Base-by-base conservation (phyloP, 2,329 filamentous ascomycete species). In the Neophaeococcomyces aloes region DNA sequence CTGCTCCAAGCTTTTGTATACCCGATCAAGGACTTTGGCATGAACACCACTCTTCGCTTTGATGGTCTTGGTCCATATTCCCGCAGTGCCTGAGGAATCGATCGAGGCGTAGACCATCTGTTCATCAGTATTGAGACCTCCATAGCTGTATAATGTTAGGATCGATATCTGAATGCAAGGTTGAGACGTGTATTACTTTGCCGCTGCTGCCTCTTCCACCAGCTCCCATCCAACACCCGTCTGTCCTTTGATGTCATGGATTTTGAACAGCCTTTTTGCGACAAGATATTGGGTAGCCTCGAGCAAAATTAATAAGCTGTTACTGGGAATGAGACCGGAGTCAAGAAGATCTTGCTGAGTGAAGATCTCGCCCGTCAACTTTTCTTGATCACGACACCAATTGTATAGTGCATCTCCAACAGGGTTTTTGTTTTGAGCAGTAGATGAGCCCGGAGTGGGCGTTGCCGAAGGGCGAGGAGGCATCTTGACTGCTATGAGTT, bases 11-110 rank as follows among this genome's bases (percentile, higher is more conserved):
- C 81, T 78, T 67, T 93, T 94, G 54, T 96, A 73, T 21, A 80
- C 80, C 56, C 83, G 82, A 55, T 83, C 84, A 56, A 96, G 75
- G 29, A 84, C 78, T 38, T 81, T 81, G 57, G 89, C 85, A 66
- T 94, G 86, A 61, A 94, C 76, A 63, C 86, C 83, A 45, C 86
- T 81, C 48, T 80, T 79, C 54, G 73, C 74, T 61, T 88, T 85
- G 55, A 98, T 81, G 11, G 79, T 83, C 60, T 86, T 86, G 49
- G 83, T 82, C 91, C 91, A 98, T 57, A 94, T 86, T 48, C 89
- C 91, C 56, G 86, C 83, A 52, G 78, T 76, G 51, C 83, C 85
- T 23, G 84, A 81, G 54, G 85, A 81, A 65, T 96, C 89, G 59
- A 98, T 89, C 55, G 86, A 77, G 52, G 80, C 78, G 72, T 93